Conservation (phyloP, 2,329 filamentous ascomycete genomes). For the Scortechinia acanthostroma region DNA sequence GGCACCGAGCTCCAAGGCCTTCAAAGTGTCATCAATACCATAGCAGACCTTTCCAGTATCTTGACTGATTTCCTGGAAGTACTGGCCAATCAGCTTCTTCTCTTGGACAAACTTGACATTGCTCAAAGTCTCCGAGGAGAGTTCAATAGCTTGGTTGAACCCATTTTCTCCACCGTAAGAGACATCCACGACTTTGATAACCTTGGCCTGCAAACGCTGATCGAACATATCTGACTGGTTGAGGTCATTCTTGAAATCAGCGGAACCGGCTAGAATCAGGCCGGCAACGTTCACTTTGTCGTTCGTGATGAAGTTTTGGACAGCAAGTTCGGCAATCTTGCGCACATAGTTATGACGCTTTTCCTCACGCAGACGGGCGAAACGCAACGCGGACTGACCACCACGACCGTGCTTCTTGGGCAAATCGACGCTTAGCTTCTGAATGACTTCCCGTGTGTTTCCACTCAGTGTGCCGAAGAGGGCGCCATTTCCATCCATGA, state of each 20-base stretch:
- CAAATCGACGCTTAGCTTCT: slow-evolving; percentile 80
- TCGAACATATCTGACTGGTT: slow-evolving; percentile 98
- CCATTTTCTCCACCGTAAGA: slow-evolving; percentile 98
- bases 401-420: slow-evolving; percentile 99
- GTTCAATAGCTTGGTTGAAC: slow-evolving; percentile 98
- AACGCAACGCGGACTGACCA: slow-evolving; percentile 99
- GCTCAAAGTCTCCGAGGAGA: slow-evolving; percentile 87
- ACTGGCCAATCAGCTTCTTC: slow-evolving; percentile 98
- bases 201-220: slow-evolving; percentile 80
- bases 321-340: slow-evolving; percentile 93
- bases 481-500: slow-evolving; percentile 99
- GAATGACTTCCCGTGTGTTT: slow-evolving; percentile 91
- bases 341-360: slow-evolving; percentile 99
- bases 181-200: slow-evolving; percentile 98
- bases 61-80: slow-evolving; percentile 98
- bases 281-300: slow-evolving; percentile 98
- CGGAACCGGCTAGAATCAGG: slow-evolving; percentile 88
- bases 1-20: slow-evolving; percentile 90
- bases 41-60: slow-evolving; percentile 97
- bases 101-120: slow-evolving; percentile 99
- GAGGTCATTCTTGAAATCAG: slow-evolving; percentile 98
- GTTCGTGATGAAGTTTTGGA: slow-evolving; percentile 97
- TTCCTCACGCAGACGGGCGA: slow-evolving; percentile 96
- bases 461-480: slow-evolving; percentile 94
- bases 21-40: slow-evolving; percentile 93